phyloP scores from a whole-genome alignment of 441 rosid species.

The Populus hybrid region DNA sequence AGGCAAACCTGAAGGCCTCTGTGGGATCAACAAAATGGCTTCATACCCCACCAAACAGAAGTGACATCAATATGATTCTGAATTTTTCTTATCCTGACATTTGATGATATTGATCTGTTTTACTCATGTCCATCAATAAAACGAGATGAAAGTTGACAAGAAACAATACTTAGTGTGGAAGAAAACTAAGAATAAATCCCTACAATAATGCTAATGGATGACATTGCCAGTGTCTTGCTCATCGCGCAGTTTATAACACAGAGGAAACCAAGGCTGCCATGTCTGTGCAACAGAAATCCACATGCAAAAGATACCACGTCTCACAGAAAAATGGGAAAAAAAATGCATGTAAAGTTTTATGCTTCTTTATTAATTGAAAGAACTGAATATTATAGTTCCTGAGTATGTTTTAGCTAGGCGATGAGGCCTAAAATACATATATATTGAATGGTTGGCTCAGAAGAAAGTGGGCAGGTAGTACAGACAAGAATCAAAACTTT shows the following conservation, averaged over 20 bases:
- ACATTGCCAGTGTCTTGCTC: neutral
- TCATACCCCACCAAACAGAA: slow-evolving; percentile 63
- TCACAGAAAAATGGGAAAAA: neutral
- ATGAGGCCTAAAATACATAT: slow-evolving; percentile 9
- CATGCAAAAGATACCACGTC: neutral
- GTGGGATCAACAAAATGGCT: slow-evolving; percentile 81
- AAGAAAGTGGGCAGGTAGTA: neutral
- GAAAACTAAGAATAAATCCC: too few species aligned
- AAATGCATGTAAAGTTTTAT: neutral
- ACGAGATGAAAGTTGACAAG: neutral
- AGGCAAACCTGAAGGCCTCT: slow-evolving; percentile 63
- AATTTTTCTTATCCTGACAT: neutral
- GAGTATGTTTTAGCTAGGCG: neutral
- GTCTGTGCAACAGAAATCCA: neutral
- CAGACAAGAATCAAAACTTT: slow-evolving; percentile 14
- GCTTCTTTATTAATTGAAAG: slow-evolving; percentile 12
- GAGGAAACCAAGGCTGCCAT: neutral
- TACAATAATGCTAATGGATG: too few species aligned
- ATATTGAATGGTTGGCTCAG: slow-evolving; percentile 2
- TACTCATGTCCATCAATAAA: slow-evolving; percentile 1
- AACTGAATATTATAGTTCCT: neutral
- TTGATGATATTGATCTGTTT: slow-evolving; percentile 1
- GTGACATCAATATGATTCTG: neutral
- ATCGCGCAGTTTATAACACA: neutral
- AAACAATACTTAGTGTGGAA: too few species aligned